Conservation (phyloP, 257 asterid species). For the Solanum medicagineum region DNA sequence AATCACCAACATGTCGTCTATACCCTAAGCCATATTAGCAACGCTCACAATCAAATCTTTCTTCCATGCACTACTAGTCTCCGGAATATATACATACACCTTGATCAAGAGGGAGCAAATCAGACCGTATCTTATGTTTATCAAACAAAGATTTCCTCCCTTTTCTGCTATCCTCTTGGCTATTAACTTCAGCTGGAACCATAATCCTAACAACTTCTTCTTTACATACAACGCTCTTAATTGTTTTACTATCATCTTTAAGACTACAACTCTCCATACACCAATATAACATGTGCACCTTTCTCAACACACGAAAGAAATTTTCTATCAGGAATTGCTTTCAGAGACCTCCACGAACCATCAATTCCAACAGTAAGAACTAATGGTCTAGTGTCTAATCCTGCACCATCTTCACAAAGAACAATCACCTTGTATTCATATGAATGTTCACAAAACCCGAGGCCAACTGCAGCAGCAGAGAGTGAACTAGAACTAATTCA, state of each 20-base stretch:
- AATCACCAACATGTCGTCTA: background rate
- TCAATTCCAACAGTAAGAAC: too few relatives aligned
- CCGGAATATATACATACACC: too few relatives aligned
- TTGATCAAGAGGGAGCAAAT: background rate
- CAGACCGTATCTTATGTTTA: background rate
- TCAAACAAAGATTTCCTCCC: background rate
- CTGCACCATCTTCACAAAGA: background rate
- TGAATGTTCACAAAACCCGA: background rate
- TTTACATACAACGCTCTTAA: background rate
- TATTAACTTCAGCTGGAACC: background rate
- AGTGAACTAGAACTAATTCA: rapidly evolving
- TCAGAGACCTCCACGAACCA: background rate
- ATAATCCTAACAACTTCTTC: background rate
- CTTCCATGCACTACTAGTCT: background rate
- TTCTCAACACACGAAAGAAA: too few relatives aligned
- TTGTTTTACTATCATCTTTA: too few relatives aligned
- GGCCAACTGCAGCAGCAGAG: background rate
- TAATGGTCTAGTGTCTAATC: too few relatives aligned
- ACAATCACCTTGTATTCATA: background rate
- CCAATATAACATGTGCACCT: too few relatives aligned
- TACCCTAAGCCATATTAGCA: background rate
- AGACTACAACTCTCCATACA: too few relatives aligned
- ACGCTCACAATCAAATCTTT: background rate
- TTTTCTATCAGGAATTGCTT: too few relatives aligned
- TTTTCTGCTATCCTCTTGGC: background rate